phyloP scores from a whole-genome alignment of 345 rosid species.

The Dipteronia dyeriana region DNA sequence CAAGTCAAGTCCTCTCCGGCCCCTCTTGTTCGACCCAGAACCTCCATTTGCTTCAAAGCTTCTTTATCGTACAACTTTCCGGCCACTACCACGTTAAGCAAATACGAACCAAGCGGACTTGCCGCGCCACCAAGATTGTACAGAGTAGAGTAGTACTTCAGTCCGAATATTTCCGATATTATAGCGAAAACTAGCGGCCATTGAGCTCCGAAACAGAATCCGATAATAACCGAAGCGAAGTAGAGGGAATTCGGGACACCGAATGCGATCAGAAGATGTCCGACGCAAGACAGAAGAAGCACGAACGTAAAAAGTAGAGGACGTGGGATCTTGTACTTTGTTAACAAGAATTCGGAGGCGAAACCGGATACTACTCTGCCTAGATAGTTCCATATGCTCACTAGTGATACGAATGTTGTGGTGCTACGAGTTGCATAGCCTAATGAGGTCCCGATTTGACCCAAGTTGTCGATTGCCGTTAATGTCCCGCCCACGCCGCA shows the following conservation, averaged over 20 bases:
- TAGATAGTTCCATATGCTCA: slow-evolving; percentile 33
- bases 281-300: slow-evolving; percentile 39
- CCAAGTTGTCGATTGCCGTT: slow-evolving; percentile 27
- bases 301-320: slow-evolving; percentile 32
- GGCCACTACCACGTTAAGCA: slow-evolving; percentile 43
- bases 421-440: slow-evolving; percentile 25
- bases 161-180: slow-evolving; percentile 44
- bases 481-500: slow-evolving; percentile 28
- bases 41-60: slow-evolving; percentile 38
- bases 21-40: slow-evolving; percentile 20
- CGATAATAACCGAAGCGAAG: slow-evolving; percentile 34
- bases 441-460: slow-evolving; percentile 22
- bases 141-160: slow-evolving; percentile 47
- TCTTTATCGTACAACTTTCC: slow-evolving; percentile 40
- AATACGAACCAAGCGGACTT: slow-evolving; percentile 40
- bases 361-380: slow-evolving; percentile 22
- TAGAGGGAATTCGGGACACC: slow-evolving; percentile 39
- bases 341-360: slow-evolving; percentile 19
- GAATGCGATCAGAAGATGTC: slow-evolving; percentile 43
- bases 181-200: slow-evolving; percentile 45
- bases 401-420: slow-evolving; percentile 27
- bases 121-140: slow-evolving; percentile 33
- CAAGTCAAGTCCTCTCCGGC: slow-evolving; percentile 30
- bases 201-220: slow-evolving; percentile 51
- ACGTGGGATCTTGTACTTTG: slow-evolving; percentile 23